Conservation (phyloP, 2,329 filamentous ascomycete genomes). For the Fusarium denticulatum region DNA sequence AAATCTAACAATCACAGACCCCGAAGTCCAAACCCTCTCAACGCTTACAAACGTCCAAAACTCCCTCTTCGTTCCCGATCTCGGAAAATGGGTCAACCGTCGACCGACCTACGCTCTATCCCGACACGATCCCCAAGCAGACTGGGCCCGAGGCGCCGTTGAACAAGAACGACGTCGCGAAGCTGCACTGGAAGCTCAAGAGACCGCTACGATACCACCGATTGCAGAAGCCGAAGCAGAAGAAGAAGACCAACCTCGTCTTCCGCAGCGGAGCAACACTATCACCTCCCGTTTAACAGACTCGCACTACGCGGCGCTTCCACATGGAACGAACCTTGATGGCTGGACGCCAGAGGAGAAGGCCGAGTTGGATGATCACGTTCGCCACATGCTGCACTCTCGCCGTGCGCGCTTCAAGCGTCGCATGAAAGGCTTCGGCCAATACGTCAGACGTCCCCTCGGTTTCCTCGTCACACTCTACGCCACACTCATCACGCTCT, state of each 20-base stretch:
- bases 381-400: conserved; percentile 88
- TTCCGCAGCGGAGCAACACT: conserved; percentile 59
- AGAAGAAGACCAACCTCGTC: conserved; percentile 21
- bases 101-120: conserved; percentile 81
- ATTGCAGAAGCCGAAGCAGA: conserved; percentile 11
- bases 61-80: conserved; percentile 83
- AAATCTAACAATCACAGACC: conserved; percentile 63
- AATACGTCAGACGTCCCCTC: conserved; percentile 80
- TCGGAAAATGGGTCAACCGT: conserved; percentile 80
- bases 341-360: conserved; percentile 82
- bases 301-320: conserved; percentile 80
- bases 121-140: conserved; percentile 50
- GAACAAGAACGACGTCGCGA: conserved; percentile 32
- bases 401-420: conserved; percentile 82
- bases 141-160: conserved; percentile 37
- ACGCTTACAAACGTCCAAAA: conserved; percentile 92
- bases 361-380: conserved; percentile 82
- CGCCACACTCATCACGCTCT: conserved; percentile 82
- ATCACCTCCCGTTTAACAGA: conserved; percentile 76
- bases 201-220: neutral
- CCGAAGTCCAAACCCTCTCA: conserved; percentile 83
- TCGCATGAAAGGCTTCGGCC: conserved; percentile 79
- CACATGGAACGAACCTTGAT: conserved; percentile 75
- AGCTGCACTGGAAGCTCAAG: conserved; percentile 5
- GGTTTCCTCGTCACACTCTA: conserved; percentile 88